phyloP scores from a whole-genome alignment of 2,329 filamentous ascomycete genomes.

The Fusarium guadeloupense region DNA sequence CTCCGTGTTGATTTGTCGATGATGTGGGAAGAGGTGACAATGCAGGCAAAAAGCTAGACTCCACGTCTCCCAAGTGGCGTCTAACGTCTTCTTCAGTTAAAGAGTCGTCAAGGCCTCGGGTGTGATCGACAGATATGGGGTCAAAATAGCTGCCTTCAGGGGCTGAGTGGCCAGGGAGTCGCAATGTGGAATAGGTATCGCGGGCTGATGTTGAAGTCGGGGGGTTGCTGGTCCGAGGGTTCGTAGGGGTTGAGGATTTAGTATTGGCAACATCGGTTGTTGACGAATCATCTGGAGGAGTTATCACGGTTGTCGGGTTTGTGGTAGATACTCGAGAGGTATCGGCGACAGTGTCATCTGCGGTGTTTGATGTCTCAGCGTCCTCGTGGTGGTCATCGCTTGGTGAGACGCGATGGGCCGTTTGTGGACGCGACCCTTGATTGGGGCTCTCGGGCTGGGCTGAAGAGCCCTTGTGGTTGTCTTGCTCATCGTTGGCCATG shows the following conservation, averaged over 20 bases:
- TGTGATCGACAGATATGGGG: slow-evolving; percentile 50
- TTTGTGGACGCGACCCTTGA: slow-evolving; percentile 37
- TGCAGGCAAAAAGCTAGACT: slow-evolving; percentile 71
- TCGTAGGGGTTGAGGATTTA: slow-evolving; percentile 13
- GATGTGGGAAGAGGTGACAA: slow-evolving; percentile 64
- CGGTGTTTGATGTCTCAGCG: slow-evolving; percentile 32
- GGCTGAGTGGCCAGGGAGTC: slow-evolving; percentile 30
- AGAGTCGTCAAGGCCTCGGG: slow-evolving; percentile 54
- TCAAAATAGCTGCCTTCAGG: slow-evolving; percentile 56
- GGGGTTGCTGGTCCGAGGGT: neutral
- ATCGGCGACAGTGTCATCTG: slow-evolving; percentile 24
- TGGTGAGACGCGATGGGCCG: slow-evolving; percentile 41
- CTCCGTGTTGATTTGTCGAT: slow-evolving; percentile 47
- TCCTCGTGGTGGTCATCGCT: slow-evolving; percentile 17
- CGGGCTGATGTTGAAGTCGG: slow-evolving; percentile 18
- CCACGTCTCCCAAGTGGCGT: slow-evolving; percentile 69
- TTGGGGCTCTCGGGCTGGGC: slow-evolving; percentile 28
- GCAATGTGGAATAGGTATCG: slow-evolving; percentile 30
- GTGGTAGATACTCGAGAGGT: slow-evolving; percentile 12
- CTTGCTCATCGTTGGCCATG: slow-evolving; percentile 51
- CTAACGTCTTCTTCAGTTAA: slow-evolving; percentile 63
- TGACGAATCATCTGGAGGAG: slow-evolving; percentile 29
- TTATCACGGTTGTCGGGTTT: slow-evolving; percentile 19
- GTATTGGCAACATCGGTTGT: slow-evolving; percentile 22
- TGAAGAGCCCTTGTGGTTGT: slow-evolving; percentile 32